Conservation (phyloP, 139 green algal genomes). For the Haematococcus lacustris region DNA sequence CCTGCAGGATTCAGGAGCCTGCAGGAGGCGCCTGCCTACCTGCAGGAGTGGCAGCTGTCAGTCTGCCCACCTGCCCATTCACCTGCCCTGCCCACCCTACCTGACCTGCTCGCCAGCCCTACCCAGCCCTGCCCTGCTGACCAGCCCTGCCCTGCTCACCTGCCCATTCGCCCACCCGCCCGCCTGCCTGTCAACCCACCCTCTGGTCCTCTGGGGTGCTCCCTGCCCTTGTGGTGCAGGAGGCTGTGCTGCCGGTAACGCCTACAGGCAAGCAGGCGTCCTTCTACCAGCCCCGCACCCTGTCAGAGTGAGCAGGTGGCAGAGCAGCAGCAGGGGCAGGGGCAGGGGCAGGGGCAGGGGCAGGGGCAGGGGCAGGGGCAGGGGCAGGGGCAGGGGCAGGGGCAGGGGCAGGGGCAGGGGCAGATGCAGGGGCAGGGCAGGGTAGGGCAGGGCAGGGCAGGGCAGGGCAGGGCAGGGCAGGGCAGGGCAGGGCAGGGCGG, state of each 20-base stretch:
- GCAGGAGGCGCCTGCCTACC: too few relatives aligned
- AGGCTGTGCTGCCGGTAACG: constrained; percentile 47
- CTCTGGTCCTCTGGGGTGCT: neutral
- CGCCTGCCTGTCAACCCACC: neutral
- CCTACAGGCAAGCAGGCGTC: constrained; percentile 45
- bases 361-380: too few relatives aligned
- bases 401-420: too few relatives aligned
- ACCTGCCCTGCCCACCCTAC: neutral
- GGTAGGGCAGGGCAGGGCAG: too few relatives aligned
- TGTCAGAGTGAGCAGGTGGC: constrained; percentile 32
- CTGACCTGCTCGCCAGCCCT: neutral
- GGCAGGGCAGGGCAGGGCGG: neutral
- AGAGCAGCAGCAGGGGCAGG: constrained; percentile 7
- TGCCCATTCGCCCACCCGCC: neutral
- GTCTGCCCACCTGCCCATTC: neutral
- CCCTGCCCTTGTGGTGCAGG: constrained; percentile 1
- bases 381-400: too few relatives aligned
- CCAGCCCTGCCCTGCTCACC: neutral
- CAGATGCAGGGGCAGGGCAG: too few relatives aligned
- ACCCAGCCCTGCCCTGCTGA: neutral
- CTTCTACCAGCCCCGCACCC: constrained; percentile 40
- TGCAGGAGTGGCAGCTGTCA: too few relatives aligned
- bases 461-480: too few relatives aligned
- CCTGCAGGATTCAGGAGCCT: too few relatives aligned
- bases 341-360: too few relatives aligned